Conservation (phyloP, 805 yeast genomes). For the Candida sakaeoensis region DNA sequence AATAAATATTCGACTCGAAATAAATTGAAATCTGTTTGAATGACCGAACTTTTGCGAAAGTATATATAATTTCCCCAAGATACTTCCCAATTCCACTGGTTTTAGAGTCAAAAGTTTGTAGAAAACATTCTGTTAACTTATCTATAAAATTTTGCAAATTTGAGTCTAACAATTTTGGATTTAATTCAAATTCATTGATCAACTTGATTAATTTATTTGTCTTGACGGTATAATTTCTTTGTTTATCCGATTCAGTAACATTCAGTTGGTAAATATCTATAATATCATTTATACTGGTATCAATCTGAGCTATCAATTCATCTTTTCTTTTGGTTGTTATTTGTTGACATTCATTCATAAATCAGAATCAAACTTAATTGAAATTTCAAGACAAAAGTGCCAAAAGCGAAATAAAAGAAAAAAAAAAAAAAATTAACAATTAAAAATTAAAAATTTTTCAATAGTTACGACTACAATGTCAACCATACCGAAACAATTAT, state of each 20-base stretch:
- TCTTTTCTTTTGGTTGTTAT: conserved; percentile 14
- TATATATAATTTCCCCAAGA: conserved; percentile 47
- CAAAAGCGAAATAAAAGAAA: neutral
- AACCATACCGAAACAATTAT: conserved; percentile 16
- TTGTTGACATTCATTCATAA: conserved; percentile 10
- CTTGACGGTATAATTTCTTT: neutral
- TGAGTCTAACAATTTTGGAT: conserved; percentile 49
- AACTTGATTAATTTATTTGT: conserved; percentile 8
- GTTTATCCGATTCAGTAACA: neutral
- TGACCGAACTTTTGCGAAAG: conserved; percentile 62
- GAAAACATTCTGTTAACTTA: conserved; percentile 25
- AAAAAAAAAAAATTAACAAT: neutral
- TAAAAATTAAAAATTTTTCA: conserved; percentile 6
- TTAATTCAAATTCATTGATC: conserved; percentile 50
- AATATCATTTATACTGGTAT: neutral
- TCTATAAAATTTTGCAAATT: conserved; percentile 32
- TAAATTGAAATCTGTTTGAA: conserved; percentile 56
- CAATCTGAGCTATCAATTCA: conserved; percentile 14
- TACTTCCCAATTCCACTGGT: conserved; percentile 3
- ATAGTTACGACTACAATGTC: neutral
- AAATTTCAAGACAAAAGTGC: conserved; percentile 2
- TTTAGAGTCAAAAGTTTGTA: conserved; percentile 4
- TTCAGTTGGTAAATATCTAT: neutral
- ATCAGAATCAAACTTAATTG: neutral
- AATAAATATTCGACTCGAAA: conserved; percentile 56